Evolutionary conservation across 768 basidiomycete genomes (phyloP), one percentile per base, ranked within the genome.

Genomic region (Lactarius indigo): DNA sequence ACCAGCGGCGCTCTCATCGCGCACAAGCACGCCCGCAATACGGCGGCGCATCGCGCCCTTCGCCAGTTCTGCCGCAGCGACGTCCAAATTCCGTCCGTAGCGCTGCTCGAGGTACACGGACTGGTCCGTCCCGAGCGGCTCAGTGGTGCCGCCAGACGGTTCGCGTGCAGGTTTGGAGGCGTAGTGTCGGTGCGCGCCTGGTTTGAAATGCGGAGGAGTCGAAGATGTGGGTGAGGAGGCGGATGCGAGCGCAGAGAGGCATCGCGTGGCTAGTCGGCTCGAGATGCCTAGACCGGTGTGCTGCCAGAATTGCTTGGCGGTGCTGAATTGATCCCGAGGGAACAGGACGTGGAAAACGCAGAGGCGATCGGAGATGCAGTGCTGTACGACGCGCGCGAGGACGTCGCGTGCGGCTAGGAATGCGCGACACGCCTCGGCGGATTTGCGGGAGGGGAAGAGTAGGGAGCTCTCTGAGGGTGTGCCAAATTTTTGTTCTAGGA

Each of bases 271-370:
- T 23, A 90, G 78, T 8, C 96, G 87, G 67, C 92, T 94, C 3
- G 91, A 94, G 47, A 99, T 88, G 1, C 96, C 95, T 65, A 90
- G 79, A 0, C 96, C 96, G 0, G 90, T 87, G 75, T 98, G 96
- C 71, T 98, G 96, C 96, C 96, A 98, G 77, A 96, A 98, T 75
- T 94, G 84, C 74, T 92, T 96, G 9, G 92, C 94, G 8, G 89
- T 75, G 10, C 82, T 72, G 71, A 83, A 88, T 4, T 83, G 76
- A 5, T 85, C 82, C 2, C 78, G 75, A 7, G 88, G 86, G 74
- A 95, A 92, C 18, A 99, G 78, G 1, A 88, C 88, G 69, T 96
- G 91, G 75, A 96, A 89, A 1, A 99, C 87, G 44, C 84, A 77
- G 68, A 82, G 78, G 64, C 56, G 62, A 67, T 72, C 70, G 73